Evolutionary conservation across 164 flowering plant species (phyloP).

Genomic region (Stephania yunnanensis): DNA sequence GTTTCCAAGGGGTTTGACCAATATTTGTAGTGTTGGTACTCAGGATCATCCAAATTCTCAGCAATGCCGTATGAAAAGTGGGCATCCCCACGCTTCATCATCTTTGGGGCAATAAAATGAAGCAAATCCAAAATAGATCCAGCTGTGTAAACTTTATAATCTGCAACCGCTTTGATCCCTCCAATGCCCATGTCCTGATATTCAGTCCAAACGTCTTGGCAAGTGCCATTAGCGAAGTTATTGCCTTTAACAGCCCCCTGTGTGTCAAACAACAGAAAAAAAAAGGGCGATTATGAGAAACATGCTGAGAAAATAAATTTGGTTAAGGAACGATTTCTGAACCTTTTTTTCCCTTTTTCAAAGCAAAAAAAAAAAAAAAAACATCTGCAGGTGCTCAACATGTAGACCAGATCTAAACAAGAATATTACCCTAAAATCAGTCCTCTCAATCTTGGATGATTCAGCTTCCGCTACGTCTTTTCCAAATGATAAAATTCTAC

Average conservation of each 20-base stretch:
- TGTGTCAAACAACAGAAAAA: slow-evolving; percentile 4
- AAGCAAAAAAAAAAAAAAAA: background rate
- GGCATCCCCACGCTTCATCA: slow-evolving; percentile 78
- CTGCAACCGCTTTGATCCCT: slow-evolving; percentile 64
- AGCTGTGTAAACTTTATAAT: slow-evolving; percentile 74
- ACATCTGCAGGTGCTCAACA: background rate
- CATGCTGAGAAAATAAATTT: background rate
- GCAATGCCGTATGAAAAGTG: slow-evolving; percentile 89
- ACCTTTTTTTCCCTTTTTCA: background rate
- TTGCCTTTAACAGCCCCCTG: slow-evolving; percentile 69
- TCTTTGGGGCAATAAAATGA: slow-evolving; percentile 74
- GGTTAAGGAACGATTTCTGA: background rate
- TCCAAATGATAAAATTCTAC: slow-evolving; percentile 85
- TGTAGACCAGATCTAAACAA: background rate
- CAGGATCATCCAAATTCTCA: slow-evolving; percentile 73
- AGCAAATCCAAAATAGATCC: slow-evolving; percentile 58
- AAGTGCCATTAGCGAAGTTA: slow-evolving; percentile 40
- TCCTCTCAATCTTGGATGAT: slow-evolving; percentile 57
- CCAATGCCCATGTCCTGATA: slow-evolving; percentile 75
- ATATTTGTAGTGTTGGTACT: slow-evolving; percentile 68
- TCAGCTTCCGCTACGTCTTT: slow-evolving; percentile 58
- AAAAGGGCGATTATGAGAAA: background rate
- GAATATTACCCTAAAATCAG: slow-evolving; percentile 61
- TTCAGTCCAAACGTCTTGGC: slow-evolving; percentile 81
- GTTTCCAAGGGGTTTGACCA: slow-evolving; percentile 95